phyloP scores from a whole-genome alignment of 768 basidiomycete species.

The Lactifluus hygrophoroides region DNA sequence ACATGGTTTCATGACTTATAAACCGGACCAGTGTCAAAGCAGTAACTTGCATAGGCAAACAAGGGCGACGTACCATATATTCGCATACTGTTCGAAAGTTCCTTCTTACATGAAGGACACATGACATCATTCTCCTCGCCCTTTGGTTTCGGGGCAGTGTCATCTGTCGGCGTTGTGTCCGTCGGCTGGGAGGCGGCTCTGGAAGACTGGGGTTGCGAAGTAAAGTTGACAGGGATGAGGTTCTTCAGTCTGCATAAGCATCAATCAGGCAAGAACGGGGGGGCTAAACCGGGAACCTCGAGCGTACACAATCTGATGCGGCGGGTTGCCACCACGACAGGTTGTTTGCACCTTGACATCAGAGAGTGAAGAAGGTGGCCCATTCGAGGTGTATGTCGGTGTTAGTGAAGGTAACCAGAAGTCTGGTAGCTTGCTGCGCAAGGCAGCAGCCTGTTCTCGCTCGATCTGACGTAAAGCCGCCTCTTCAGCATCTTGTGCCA shows the following conservation, averaged over 20 bases:
- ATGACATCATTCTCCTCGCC: slow-evolving; percentile 57
- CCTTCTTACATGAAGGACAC: slow-evolving; percentile 84
- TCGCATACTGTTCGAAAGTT: slow-evolving; percentile 67
- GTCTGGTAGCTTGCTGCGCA: slow-evolving; percentile 86
- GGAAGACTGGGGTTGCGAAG: slow-evolving; percentile 37
- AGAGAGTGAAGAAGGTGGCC: slow-evolving; percentile 54
- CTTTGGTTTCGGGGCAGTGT: slow-evolving; percentile 31
- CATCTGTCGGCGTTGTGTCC: slow-evolving; percentile 30
- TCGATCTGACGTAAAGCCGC: slow-evolving; percentile 78
- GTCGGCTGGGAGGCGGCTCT: slow-evolving; percentile 20
- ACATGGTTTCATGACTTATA: slow-evolving; percentile 72
- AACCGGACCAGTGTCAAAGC: neutral
- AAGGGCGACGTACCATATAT: slow-evolving; percentile 48
- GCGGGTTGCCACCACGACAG: slow-evolving; percentile 72
- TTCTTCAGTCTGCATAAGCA: slow-evolving; percentile 62
- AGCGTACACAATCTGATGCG: slow-evolving; percentile 72
- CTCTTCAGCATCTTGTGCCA: slow-evolving; percentile 80
- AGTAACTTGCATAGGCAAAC: neutral
- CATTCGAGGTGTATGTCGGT: slow-evolving; percentile 62
- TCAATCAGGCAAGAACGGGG: slow-evolving; percentile 7
- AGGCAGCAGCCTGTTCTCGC: slow-evolving; percentile 72
- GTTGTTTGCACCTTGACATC: slow-evolving; percentile 85
- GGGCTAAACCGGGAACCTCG: neutral
- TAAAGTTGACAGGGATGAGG: slow-evolving; percentile 74
- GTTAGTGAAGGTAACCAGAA: slow-evolving; percentile 96